phyloP scores from a whole-genome alignment of 2,329 filamentous ascomycete species.

The Kalmusia sp. region DNA sequence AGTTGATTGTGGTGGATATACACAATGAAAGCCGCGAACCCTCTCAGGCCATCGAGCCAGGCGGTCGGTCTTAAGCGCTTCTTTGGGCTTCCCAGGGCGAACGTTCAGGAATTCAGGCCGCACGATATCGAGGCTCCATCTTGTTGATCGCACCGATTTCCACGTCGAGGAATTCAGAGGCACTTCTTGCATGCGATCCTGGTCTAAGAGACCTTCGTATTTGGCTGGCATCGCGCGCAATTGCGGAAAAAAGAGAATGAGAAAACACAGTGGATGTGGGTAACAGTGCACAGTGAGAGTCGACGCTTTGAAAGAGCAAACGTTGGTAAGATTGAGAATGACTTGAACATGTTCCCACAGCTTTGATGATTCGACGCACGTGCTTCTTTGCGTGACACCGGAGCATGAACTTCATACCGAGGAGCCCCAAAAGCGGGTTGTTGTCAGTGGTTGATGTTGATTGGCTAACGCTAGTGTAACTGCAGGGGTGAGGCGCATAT shows the following conservation, averaged over 20 bases:
- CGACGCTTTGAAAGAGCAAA: not conserved
- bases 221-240: conserved; percentile 34
- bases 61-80: conserved; percentile 35
- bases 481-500: conserved; percentile 7
- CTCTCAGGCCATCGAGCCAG: conserved; percentile 68
- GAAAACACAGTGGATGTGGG: no score
- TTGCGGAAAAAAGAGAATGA: no score
- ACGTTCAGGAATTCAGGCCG: conserved; percentile 39
- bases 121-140: conserved; percentile 40
- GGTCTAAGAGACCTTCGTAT: conserved; percentile 36
- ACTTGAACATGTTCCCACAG: not conserved
- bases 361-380: not conserved
- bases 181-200: conserved; percentile 32
- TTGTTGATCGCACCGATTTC: conserved; percentile 32
- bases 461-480: not conserved
- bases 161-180: conserved; percentile 30
- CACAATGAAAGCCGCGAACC: conserved; percentile 71
- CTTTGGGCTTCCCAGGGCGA: conserved; percentile 26
- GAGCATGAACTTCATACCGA: not conserved
- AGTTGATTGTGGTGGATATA: conserved; percentile 63
- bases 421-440: not conserved
- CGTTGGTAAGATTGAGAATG: not conserved
- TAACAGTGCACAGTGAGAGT: no score
- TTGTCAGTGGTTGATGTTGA: not conserved
- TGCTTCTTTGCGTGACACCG: not conserved